Evolutionary conservation across 2,329 filamentous ascomycete genomes (phyloP).

Genomic region (Colletotrichum sp.): DNA sequence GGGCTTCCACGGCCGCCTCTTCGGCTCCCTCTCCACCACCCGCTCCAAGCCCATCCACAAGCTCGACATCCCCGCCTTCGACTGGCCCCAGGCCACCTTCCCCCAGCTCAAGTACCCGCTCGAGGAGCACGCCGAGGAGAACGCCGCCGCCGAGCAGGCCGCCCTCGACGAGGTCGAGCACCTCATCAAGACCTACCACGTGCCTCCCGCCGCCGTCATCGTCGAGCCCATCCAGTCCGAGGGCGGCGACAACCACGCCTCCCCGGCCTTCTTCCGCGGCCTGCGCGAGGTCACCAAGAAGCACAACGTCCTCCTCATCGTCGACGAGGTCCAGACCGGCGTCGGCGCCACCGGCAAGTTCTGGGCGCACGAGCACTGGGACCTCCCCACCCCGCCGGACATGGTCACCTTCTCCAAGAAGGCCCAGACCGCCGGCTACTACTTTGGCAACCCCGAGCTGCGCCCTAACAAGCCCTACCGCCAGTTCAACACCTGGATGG

Average conservation of each 20-base stretch:
- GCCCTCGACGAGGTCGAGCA: conserved; percentile 84
- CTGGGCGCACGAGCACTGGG: conserved; percentile 98
- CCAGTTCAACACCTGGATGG: conserved; percentile 99
- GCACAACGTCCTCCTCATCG: conserved; percentile 83
- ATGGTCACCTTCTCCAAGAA: conserved; percentile 97
- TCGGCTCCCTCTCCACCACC: conserved; percentile 86
- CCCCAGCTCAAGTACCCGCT: conserved; percentile 87
- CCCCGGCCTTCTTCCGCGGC: conserved; percentile 83
- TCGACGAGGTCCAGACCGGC: conserved; percentile 93
- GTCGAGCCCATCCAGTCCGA: conserved; percentile 94
- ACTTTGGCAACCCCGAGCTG: conserved; percentile 80
- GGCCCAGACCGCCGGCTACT: conserved; percentile 92
- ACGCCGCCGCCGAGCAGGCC: conserved; percentile 79
- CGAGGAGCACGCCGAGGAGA: conserved; percentile 79
- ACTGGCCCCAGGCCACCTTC: conserved; percentile 93
- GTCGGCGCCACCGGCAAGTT: conserved; percentile 92
- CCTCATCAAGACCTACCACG: conserved; percentile 78
- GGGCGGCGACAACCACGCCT: conserved; percentile 93
- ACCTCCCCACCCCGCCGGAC: conserved; percentile 78
- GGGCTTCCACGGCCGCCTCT: conserved; percentile 89
- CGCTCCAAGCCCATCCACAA: conserved; percentile 95
- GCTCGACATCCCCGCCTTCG: conserved; percentile 90
- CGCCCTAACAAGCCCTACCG: conserved; percentile 92
- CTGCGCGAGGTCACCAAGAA: conserved; percentile 80
- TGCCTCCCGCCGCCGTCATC: conserved; percentile 80